These are phyloP conservation scores for Phaffomyces thermotolerans DNA, from an alignment of 805 yeast genomes.

Conservation along the genomic window DNA sequence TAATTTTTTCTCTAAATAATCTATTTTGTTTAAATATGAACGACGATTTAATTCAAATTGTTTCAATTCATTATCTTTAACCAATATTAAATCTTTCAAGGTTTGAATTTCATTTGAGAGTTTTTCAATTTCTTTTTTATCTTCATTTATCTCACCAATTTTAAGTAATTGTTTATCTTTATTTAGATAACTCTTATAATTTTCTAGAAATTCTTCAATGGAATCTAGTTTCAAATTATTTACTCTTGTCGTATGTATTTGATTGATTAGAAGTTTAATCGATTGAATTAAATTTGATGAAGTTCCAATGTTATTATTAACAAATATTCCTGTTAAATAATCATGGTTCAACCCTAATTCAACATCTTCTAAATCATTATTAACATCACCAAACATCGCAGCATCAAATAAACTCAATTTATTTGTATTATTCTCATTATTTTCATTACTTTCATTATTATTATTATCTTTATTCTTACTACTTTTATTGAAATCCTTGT, in stretches of 20 bases:
- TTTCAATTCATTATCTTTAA: constrained; percentile 1
- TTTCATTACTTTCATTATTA: constrained; percentile 1
- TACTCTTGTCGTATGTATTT: constrained; percentile 49
- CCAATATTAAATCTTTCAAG: not conserved
- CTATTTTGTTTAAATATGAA: not conserved
- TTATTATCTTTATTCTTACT: no score
- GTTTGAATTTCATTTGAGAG: not conserved
- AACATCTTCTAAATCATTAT: constrained; percentile 40
- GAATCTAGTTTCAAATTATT: constrained; percentile 50
- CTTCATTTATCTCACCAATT: not conserved
- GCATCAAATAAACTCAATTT: constrained; percentile 40
- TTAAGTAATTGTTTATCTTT: constrained; percentile 5
- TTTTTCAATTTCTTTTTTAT: not conserved
- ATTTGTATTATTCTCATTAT: constrained; percentile 10
- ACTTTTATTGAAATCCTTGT: constrained; percentile 4
- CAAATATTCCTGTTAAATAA: constrained; percentile 47
- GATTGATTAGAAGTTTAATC: constrained; percentile 45
- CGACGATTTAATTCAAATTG: not conserved
- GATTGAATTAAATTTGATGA: constrained; percentile 49
- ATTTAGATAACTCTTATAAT: constrained; percentile 30
- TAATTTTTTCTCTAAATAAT: not conserved
- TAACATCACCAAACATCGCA: constrained; percentile 56
- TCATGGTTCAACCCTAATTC: constrained; percentile 41
- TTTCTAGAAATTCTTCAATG: constrained; percentile 45
- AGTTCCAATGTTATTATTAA: constrained; percentile 52